A percentile compares a stretch with the other conserved stretches of the same genome.
Evolutionary conservation across 495 filamentous ascomycete genomes (phyloP).

Genomic region (Trichoderma erinaceum): DNA sequence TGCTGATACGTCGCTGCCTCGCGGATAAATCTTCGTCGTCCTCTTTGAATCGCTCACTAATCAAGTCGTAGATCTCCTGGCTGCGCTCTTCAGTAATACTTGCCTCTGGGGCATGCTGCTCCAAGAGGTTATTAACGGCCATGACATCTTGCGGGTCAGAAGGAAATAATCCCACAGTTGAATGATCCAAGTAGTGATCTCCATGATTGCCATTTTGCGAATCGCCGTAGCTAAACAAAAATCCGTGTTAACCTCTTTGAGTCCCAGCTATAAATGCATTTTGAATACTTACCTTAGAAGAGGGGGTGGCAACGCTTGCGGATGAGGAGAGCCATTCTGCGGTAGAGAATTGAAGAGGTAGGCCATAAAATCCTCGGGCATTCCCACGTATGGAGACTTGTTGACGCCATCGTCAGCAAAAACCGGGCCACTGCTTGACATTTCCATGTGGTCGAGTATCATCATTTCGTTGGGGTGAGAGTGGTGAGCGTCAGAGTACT

Average conservation of each 20-base stretch:
- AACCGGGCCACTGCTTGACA: constrained; percentile 68
- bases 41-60: constrained; percentile 75
- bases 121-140: constrained; percentile 87
- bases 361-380: constrained; percentile 87
- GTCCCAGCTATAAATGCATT: not conserved
- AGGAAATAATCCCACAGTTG: constrained; percentile 48
- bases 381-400: constrained; percentile 75
- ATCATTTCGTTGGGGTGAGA: constrained; percentile 48
- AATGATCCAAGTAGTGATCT: constrained; percentile 42
- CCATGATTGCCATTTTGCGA: constrained; percentile 41
- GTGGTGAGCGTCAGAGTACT: constrained; percentile 40
- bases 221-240: constrained; percentile 40
- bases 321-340: constrained; percentile 33
- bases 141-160: constrained; percentile 65
- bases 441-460: constrained; percentile 59
- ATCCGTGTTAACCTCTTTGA: constrained; percentile 14
- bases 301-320: not conserved
- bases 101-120: constrained; percentile 70
- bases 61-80: constrained; percentile 76
- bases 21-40: constrained; percentile 45
- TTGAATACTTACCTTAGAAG: not conserved
- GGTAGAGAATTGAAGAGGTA: constrained; percentile 75
- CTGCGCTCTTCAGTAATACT: constrained; percentile 84
- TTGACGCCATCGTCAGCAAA: constrained; percentile 75
- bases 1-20: constrained; percentile 63